A percentile compares a stretch with the other conserved stretches of the same genome.
These are phyloP conservation scores for Phallus indusiatus DNA, from an alignment of 768 basidiomycete genomes.

Conservation along the genomic window DNA sequence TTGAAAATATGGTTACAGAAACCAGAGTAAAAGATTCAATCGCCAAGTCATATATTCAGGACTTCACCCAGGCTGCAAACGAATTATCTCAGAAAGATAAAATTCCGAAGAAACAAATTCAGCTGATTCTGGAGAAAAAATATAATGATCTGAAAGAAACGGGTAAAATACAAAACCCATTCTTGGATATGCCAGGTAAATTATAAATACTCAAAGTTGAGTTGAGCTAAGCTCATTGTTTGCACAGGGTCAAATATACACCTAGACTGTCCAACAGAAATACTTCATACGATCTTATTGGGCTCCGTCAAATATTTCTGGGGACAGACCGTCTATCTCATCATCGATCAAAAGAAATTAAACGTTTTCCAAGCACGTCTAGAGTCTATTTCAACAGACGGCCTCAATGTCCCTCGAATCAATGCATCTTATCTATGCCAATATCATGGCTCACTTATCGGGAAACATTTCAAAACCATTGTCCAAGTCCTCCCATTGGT, in stretches of 20 bases:
- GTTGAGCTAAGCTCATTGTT: neutral
- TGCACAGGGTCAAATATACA: neutral
- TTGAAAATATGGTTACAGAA: neutral
- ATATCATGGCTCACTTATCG: slow-evolving; percentile 23
- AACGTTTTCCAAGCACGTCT: slow-evolving; percentile 18
- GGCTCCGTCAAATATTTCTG: slow-evolving; percentile 10
- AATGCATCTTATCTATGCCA: slow-evolving; percentile 23
- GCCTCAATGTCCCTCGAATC: slow-evolving; percentile 19
- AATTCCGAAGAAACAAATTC: neutral
- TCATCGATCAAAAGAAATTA: slow-evolving; percentile 18
- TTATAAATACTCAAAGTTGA: neutral
- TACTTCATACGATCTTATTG: slow-evolving; percentile 8
- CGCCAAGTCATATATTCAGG: no score
- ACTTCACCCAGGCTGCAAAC: no score
- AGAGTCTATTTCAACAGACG: slow-evolving; percentile 17
- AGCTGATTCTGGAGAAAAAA: neutral
- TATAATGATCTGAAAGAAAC: neutral
- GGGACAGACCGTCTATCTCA: slow-evolving; percentile 14
- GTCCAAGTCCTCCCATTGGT: slow-evolving; percentile 8
- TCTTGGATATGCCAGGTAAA: slow-evolving; percentile 1
- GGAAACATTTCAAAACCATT: slow-evolving; percentile 24
- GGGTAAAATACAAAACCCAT: neutral
- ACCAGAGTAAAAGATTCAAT: neutral
- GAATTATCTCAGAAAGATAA: no score
- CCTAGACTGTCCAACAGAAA: neutral